These are phyloP conservation scores for Lunularia cruciata DNA, from an alignment of 225 moss, liverwort and hornwort species.

Conservation along the genomic window DNA sequence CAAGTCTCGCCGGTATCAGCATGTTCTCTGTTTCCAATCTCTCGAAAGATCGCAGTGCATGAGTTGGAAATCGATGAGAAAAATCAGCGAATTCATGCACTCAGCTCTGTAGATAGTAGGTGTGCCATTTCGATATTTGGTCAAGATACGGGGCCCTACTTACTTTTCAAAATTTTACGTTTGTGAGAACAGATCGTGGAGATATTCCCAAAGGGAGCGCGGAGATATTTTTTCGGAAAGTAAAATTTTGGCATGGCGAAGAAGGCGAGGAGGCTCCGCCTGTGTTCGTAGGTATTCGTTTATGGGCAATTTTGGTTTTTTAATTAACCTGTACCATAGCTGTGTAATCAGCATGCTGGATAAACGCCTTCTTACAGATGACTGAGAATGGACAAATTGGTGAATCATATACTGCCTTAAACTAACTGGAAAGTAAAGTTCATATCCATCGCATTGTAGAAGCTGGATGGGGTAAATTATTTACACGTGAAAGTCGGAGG, in stretches of 20 bases:
- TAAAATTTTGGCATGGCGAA: conserved; percentile 99
- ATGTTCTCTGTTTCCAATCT: too few relatives aligned
- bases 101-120: too few relatives aligned
- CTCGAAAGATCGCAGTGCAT: too few relatives aligned
- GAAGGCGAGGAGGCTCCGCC: conserved; percentile 99
- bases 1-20: too few relatives aligned
- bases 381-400: background rate
- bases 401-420: background rate
- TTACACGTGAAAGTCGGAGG: conserved; percentile 98
- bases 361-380: background rate
- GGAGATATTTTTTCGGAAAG: conserved; percentile 96
- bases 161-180: background rate
- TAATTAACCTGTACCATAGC: background rate
- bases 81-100: too few relatives aligned
- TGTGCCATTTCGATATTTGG: too few relatives aligned
- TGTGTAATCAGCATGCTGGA: background rate
- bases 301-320: conserved; percentile 29
- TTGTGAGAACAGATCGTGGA: conserved; percentile 65
- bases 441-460: conserved; percentile 39
- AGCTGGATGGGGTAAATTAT: conserved; percentile 91
- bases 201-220: conserved; percentile 98
- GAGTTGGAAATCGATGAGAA: too few relatives aligned
- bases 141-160: background rate
- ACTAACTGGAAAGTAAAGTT: background rate
- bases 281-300: conserved; percentile 98